Evolutionary conservation across 192 early-diverging fungal species (phyloP).

Genomic region (Thoreauomyces humboldtii): DNA sequence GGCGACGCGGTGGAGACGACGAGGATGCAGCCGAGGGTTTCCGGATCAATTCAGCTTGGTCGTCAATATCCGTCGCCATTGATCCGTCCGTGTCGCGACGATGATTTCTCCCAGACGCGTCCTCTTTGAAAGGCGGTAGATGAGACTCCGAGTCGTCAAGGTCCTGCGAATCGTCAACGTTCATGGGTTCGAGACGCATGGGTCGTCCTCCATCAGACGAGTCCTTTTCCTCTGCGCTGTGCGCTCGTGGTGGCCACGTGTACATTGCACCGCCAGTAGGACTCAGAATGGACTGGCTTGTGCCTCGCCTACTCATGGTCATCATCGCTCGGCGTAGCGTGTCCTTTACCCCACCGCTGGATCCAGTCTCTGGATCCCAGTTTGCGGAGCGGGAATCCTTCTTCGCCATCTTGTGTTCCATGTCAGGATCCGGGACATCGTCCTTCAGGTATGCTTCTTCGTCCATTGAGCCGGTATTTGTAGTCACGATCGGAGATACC

Average conservation of each 20-base stretch:
- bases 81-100: too few relatives aligned
- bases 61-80: too few relatives aligned
- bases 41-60: slow-evolving; percentile 5
- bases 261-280: background rate
- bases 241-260: background rate
- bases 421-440: slow-evolving; percentile 41
- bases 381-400: background rate
- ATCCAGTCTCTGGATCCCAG: slow-evolving; percentile 11
- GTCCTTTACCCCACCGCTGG: background rate
- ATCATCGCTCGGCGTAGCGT: slow-evolving; percentile 17
- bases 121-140: too few relatives aligned
- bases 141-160: too few relatives aligned
- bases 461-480: background rate
- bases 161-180: too few relatives aligned
- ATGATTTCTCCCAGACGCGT: too few relatives aligned
- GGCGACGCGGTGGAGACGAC: background rate
- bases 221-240: background rate
- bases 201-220: slow-evolving; percentile 6
- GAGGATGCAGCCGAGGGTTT: background rate
- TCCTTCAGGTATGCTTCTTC: slow-evolving; percentile 32
- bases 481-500: background rate
- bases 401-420: slow-evolving; percentile 18
- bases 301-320: slow-evolving; percentile 1
- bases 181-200: too few relatives aligned
- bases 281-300: background rate